These are phyloP conservation scores for sunflower (Helianthus annuus) DNA, from an alignment of 129 eudicot species.

Conservation along the genomic window DNA sequence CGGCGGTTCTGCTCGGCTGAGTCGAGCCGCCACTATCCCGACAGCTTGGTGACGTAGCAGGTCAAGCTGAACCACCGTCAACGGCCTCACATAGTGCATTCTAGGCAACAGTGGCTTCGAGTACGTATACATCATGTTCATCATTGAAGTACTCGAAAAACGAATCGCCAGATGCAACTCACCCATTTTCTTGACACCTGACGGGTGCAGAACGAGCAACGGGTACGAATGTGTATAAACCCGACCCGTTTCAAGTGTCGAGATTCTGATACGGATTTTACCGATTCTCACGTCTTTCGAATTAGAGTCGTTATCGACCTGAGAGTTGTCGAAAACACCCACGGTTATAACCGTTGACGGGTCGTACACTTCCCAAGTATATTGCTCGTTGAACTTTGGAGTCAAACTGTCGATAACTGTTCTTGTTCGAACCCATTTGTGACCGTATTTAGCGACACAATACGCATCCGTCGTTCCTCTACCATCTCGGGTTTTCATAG, in stretches of 20 bases:
- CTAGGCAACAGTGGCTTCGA: conserved; percentile 76
- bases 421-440: conserved; percentile 87
- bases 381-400: conserved; percentile 86
- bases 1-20: conserved; percentile 88
- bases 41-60: conserved; percentile 76
- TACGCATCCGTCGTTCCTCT: conserved; percentile 66
- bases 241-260: conserved; percentile 89
- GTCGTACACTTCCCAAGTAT: conserved; percentile 95
- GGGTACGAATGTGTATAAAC: conserved; percentile 91
- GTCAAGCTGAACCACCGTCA: conserved; percentile 62
- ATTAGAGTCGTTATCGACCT: conserved; percentile 43
- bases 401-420: conserved; percentile 68
- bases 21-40: conserved; percentile 68
- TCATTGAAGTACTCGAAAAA: conserved; percentile 65
- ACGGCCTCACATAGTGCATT: conserved; percentile 83
- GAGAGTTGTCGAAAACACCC: conserved; percentile 78
- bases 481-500: conserved; percentile 74
- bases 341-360: conserved; percentile 88
- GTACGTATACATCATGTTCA: conserved; percentile 69
- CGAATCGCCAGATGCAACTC: conserved; percentile 87
- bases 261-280: conserved; percentile 80
- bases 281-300: conserved; percentile 61
- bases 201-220: conserved; percentile 71
- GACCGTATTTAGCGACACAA: conserved; percentile 83
- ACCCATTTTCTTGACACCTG: conserved; percentile 95